A percentile compares a stretch with the other conserved stretches of the same genome.
Evolutionary conservation across 1,139 yeast genomes (phyloP).

Genomic region (Saccharomyces uvarum): DNA sequence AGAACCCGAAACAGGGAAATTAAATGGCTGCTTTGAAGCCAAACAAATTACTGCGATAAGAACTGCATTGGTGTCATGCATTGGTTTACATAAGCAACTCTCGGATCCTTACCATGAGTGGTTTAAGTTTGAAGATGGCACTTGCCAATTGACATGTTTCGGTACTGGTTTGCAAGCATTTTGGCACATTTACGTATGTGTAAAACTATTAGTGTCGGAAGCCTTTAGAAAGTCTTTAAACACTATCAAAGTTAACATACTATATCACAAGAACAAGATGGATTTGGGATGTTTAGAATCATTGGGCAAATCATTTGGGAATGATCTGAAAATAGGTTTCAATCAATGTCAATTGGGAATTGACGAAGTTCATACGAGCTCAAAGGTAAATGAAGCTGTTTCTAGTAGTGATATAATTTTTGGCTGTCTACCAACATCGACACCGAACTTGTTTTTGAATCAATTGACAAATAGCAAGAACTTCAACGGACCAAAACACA

Average conservation of each 20-base stretch:
- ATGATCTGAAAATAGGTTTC: conserved; percentile 5
- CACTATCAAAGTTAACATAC: conserved; percentile 37
- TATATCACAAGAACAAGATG: conserved; percentile 40
- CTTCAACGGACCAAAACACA: conserved; percentile 18
- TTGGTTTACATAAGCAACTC: conserved; percentile 34
- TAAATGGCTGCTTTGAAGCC: conserved; percentile 52
- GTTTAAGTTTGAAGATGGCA: conserved; percentile 2
- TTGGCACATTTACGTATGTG: conserved; percentile 52
- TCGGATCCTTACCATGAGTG: conserved; percentile 25
- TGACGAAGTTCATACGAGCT: conserved; percentile 16
- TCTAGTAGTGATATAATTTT: conserved; percentile 39
- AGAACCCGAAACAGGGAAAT: conserved; percentile 44
- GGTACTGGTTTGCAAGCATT: conserved; percentile 65
- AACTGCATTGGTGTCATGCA: conserved; percentile 53
- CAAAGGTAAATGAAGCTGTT: conserved; percentile 8
- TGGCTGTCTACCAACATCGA: conserved; percentile 54
- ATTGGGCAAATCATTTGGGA: conserved; percentile 4
- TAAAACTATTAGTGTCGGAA: conserved; percentile 36
- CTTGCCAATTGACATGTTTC: conserved; percentile 35
- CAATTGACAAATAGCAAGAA: conserved; percentile 33
- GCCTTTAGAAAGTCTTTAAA: conserved; percentile 19
- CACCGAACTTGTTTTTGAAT: conserved; percentile 38
- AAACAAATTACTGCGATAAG: conserved; percentile 57
- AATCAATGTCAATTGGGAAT: conserved; percentile 8
- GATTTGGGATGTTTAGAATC: conserved; percentile 35